phyloP scores from a whole-genome alignment of 139 green algal species.

The Chlorella sorokiniana region DNA sequence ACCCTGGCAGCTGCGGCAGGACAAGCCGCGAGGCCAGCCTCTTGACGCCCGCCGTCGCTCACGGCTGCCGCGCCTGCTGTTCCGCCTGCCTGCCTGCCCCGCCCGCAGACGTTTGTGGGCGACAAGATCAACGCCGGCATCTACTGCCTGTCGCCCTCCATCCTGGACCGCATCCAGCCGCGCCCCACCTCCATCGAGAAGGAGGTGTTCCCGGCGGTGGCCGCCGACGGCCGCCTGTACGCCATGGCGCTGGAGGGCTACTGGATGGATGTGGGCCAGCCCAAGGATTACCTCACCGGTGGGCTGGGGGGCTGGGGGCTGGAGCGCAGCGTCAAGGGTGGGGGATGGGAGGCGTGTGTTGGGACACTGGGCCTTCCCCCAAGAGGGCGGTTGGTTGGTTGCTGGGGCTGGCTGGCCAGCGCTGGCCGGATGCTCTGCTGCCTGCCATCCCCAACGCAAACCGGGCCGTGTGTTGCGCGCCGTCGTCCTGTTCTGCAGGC shows the following conservation, averaged over 20 bases:
- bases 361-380: no score
- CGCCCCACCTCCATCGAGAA: slow-evolving; percentile 94
- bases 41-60: no score
- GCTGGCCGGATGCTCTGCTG: no score
- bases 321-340: no score
- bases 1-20: no score
- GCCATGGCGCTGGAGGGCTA: slow-evolving; percentile 91
- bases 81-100: neutral
- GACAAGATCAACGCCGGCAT: slow-evolving; percentile 99
- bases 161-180: slow-evolving; percentile 94
- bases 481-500: slow-evolving; percentile 56
- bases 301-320: neutral
- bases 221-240: slow-evolving; percentile 84
- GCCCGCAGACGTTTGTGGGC: slow-evolving; percentile 90
- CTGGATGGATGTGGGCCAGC: slow-evolving; percentile 99
- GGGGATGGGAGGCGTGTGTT: no score
- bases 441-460: neutral
- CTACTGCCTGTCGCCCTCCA: slow-evolving; percentile 83
- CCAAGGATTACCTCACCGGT: slow-evolving; percentile 89
- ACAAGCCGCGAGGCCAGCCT: no score
- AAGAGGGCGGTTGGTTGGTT: no score
- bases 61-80: neutral
- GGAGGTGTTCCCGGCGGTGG: slow-evolving; percentile 95
- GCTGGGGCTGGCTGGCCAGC: no score
- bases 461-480: neutral